Base-by-base conservation (phyloP, 768 basidiomycete genomes). In the Trametes coccinea region DNA sequence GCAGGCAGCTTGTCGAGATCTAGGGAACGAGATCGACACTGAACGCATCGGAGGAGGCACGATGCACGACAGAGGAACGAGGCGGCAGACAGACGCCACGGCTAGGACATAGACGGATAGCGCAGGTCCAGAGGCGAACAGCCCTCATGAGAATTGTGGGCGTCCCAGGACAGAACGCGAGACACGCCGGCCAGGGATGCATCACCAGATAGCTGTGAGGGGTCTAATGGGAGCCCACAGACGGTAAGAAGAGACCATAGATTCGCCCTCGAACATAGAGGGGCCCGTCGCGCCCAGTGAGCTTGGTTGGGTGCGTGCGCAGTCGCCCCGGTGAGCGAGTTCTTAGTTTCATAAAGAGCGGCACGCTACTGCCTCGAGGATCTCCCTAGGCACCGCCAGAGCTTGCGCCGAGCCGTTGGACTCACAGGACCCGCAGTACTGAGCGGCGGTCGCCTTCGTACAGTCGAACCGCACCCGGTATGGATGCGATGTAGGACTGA, bases 321-420 rank as follows among this genome's bases (percentile, higher is more conserved):
- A 57, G 56, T 8, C 57, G 49, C 41, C 41, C 49, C 10, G 57
- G 49, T 6, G 49, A n/a, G 22, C 41, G 57, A 59, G 22, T 51
- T 51, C 49, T 44, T 51, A 59, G 57, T 59, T 59, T 59, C 57
- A 59, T 59, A 51, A 59, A 52, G 27, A 30, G 22, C 41, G 31
- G 40, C 57, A 59, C 57, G 57, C 57, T 30, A 51, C 13, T 41
- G 41, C 40, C 57, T 43, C 40, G 57, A 59, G 57, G 57, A 51
- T 40, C 57, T 51, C 41, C 48, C 57, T 41, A 59, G 57, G 57
- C 57, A 59, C 57, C 57, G 57, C 57, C 30, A 41, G 57, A 45
- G 49, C 29, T 44, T 17, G 41, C 31, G 39, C 31, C 30, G 49
- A 37, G 39, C 51, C 50, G 48, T 27, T 37, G 45, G 45, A 41